These are phyloP conservation scores for Priceomyces haplophilus DNA, from an alignment of 805 yeast species.

Conservation along the genomic window DNA sequence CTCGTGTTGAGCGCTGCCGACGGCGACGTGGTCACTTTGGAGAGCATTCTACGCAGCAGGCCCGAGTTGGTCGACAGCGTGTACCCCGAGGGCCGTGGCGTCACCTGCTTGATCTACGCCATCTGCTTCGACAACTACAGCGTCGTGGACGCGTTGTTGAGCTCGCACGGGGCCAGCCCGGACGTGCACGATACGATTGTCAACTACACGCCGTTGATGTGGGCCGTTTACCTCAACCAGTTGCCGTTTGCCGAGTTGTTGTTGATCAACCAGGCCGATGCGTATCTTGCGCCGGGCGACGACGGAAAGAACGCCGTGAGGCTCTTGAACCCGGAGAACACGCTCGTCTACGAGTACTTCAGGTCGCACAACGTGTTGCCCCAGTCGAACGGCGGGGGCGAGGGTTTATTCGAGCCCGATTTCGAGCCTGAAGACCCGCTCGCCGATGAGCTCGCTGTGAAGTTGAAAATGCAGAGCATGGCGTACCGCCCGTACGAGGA, in stretches of 20 bases:
- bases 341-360: conserved; percentile 55
- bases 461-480: conserved; percentile 33
- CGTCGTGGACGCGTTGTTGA: conserved; percentile 46
- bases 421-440: conserved; percentile 18
- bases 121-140: conserved; percentile 50
- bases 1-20: conserved; percentile 33
- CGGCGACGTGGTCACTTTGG: conserved; percentile 36
- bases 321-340: conserved; percentile 51
- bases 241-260: conserved; percentile 53
- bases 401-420: conserved; percentile 15
- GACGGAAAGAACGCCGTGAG: conserved; percentile 52
- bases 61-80: conserved; percentile 20
- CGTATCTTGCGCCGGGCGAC: conserved; percentile 33
- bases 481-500: conserved; percentile 15
- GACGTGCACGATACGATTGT: conserved; percentile 49
- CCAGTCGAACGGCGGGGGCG: conserved; percentile 13
- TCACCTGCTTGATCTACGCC: conserved; percentile 44
- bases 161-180: conserved; percentile 43
- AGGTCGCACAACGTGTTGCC: conserved; percentile 45
- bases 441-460: conserved; percentile 31
- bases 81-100: conserved; percentile 31
- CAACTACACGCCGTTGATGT: conserved; percentile 73
- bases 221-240: conserved; percentile 72
- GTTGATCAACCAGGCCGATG: conserved; percentile 64
- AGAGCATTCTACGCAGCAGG: conserved; percentile 20